These are phyloP conservation scores for Tuber umbilicatum DNA, from an alignment of 495 filamentous ascomycete genomes.

Conservation along the genomic window DNA sequence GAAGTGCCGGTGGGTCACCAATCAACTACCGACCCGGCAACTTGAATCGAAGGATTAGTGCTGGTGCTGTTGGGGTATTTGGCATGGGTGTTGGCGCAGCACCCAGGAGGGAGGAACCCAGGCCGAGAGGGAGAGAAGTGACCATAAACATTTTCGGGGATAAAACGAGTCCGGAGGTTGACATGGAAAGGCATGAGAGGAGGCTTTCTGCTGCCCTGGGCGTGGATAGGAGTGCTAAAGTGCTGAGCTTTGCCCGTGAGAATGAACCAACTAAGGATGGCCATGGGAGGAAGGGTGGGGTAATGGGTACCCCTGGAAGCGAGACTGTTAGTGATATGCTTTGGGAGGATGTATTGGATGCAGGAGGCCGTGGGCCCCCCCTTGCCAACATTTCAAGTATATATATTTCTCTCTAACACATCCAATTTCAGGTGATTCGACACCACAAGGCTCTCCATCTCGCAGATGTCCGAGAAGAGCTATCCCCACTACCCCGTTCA, in stretches of 20 bases:
- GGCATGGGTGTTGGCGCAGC: constrained; percentile 33
- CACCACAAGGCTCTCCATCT: constrained; percentile 31
- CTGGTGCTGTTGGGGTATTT: constrained; percentile 36
- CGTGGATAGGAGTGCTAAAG: constrained; percentile 60
- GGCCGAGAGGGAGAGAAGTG: constrained; percentile 36
- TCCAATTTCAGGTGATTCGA: constrained; percentile 20
- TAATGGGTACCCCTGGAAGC: constrained; percentile 32
- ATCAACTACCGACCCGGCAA: constrained; percentile 11
- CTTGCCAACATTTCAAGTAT: background rate
- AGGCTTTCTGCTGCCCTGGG: constrained; percentile 76
- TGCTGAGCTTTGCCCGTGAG: constrained; percentile 49
- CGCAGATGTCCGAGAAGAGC: constrained; percentile 20
- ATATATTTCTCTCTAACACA: constrained; percentile 10
- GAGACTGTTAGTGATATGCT: constrained; percentile 40
- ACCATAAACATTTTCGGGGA: constrained; percentile 39
- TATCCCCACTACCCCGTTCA: constrained; percentile 26
- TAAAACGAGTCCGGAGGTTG: constrained; percentile 46
- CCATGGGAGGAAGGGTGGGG: constrained; percentile 40
- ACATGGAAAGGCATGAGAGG: constrained; percentile 62
- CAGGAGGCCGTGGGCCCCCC: constrained; percentile 29
- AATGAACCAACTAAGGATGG: constrained; percentile 26
- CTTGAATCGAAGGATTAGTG: constrained; percentile 38
- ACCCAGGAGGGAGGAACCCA: constrained; percentile 31
- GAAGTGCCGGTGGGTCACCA: constrained; percentile 14
- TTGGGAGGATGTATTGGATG: constrained; percentile 35